These are phyloP conservation scores for Coemansia sp. DNA, from an alignment of 192 early-diverging fungal genomes.

Conservation along the genomic window DNA sequence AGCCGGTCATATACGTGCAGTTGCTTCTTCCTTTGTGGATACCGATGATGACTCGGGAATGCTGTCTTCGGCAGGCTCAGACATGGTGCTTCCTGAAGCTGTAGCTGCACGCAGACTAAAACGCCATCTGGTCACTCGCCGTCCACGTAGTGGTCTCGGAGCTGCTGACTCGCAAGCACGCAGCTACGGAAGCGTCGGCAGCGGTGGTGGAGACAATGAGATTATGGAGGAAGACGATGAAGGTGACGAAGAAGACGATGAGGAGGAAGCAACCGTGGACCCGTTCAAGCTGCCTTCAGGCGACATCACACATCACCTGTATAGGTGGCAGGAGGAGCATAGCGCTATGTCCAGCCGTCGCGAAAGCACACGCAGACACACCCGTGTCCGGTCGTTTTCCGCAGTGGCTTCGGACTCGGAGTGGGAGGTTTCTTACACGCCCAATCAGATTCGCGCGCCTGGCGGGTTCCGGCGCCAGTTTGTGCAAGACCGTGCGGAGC, in stretches of 20 bases:
- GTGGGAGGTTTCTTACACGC: slow-evolving; percentile 54
- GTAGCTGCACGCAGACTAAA: slow-evolving; percentile 66
- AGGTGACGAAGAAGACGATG: slow-evolving; percentile 22
- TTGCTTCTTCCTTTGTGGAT: slow-evolving; percentile 6
- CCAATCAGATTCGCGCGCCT: slow-evolving; percentile 63
- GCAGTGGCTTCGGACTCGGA: slow-evolving; percentile 55
- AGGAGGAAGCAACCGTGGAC: slow-evolving; percentile 33
- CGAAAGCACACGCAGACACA: slow-evolving; percentile 18
- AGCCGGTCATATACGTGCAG: background rate
- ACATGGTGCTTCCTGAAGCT: slow-evolving; percentile 31
- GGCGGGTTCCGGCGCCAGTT: slow-evolving; percentile 90
- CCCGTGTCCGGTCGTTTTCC: slow-evolving; percentile 41
- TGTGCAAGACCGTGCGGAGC: slow-evolving; percentile 66
- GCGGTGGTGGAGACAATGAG: slow-evolving; percentile 13
- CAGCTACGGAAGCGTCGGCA: slow-evolving; percentile 33
- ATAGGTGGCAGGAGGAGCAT: slow-evolving; percentile 78
- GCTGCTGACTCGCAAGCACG: slow-evolving; percentile 38
- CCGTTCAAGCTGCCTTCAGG: slow-evolving; percentile 65
- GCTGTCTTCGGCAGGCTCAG: slow-evolving; percentile 13
- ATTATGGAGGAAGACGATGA: slow-evolving; percentile 4
- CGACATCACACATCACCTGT: slow-evolving; percentile 83
- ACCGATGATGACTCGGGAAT: slow-evolving; percentile 10
- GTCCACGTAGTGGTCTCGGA: slow-evolving; percentile 26
- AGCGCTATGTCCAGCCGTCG: slow-evolving; percentile 6
- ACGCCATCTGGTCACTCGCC: slow-evolving; percentile 67